Percentiles rank a stretch among this genome's conserved stretches.
Evolutionary conservation across 495 filamentous ascomycete species (phyloP).

Genomic region (Mytilinidion resinicola): DNA sequence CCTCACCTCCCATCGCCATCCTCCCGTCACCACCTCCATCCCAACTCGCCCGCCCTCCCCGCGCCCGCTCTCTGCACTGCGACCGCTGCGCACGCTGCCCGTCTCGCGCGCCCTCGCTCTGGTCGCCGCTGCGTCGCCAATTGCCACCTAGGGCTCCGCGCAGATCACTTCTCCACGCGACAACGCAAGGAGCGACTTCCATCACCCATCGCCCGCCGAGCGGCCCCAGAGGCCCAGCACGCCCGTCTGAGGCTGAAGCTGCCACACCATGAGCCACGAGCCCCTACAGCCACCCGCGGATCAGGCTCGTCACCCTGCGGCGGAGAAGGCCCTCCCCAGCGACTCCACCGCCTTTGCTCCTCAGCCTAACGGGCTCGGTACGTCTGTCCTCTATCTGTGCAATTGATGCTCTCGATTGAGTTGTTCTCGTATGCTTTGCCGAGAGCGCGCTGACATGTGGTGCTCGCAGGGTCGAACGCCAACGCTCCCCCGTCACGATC

Average conservation of each 20-base stretch:
- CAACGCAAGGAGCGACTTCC: slow-evolving; percentile 20
- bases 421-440: not conserved
- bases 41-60: not conserved
- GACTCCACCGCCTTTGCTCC: not conserved
- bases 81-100: slow-evolving; percentile 4
- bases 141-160: slow-evolving; percentile 15
- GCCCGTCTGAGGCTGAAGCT: slow-evolving; percentile 10
- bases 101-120: slow-evolving; percentile 12
- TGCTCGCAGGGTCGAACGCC: not conserved
- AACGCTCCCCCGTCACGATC: slow-evolving; percentile 21
- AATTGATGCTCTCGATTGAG: not conserved
- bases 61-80: not conserved
- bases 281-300: slow-evolving; percentile 36
- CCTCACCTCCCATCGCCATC: not conserved
- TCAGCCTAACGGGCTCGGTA: slow-evolving; percentile 24
- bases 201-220: slow-evolving; percentile 3
- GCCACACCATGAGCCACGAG: slow-evolving; percentile 48
- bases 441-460: not conserved
- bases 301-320: slow-evolving; percentile 13
- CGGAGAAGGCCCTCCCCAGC: slow-evolving; percentile 25
- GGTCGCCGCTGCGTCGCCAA: slow-evolving; percentile 2
- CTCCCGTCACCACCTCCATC: slow-evolving; percentile 1
- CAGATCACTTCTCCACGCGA: slow-evolving; percentile 23
- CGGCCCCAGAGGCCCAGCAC: not conserved
- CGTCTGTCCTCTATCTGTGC: slow-evolving; percentile 1